Evolutionary conservation across 2,329 filamentous ascomycete genomes (phyloP), one percentile per base, ranked within the genome.

Genomic region (Verticillium dahliae): DNA sequence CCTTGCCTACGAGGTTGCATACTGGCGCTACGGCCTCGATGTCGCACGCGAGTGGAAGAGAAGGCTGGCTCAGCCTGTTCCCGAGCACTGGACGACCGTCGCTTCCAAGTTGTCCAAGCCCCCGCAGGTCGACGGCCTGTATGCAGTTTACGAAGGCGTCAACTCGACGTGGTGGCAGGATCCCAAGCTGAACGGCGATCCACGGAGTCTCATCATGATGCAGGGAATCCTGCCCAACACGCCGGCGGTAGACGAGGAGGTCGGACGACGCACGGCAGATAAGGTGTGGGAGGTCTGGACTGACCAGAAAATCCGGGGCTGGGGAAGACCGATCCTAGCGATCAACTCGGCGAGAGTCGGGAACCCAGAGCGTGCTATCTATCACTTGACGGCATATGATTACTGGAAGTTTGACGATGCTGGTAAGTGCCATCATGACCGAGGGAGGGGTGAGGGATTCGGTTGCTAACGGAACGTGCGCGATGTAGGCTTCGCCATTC

Each of bases 21-120:
- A 87, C 70, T 87, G 84, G 84, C 76, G 80, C 18, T 87, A 86
- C 62, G 85, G 85, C 1, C 75, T 87, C 9, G 76, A 81, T 33
- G 69, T 85, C 0, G 85, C 84, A 2, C 73, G 76, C 2, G 67
- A 71, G 9, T 87, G 85, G 84, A 83, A 82, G 67, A 61, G 72
- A 57, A 74, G 82, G 2, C 79, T 81, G 56, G 72, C 72, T 1
- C 72, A 78, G 15, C 45, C 73, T 0, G 69, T 79, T 0, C 83
- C 84, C 0, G 56, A 67, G 0, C 68, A 68, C 1, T 87, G 84
- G 84, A 70, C 70, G 0, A 69, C 69, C 0, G 81, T 86, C 1
- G 74, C 76, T 18, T 74, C 82, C 7, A 78, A 79, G 22, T 74
- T 87, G 6, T 81, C 85, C 0, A 78, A 79, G 0, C 75, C 86